Percentiles rank a stretch among this genome's conserved stretches.
These are phyloP conservation scores for Rhododendron vialii DNA, from an alignment of 148 eudicot species.

Conservation along the genomic window DNA sequence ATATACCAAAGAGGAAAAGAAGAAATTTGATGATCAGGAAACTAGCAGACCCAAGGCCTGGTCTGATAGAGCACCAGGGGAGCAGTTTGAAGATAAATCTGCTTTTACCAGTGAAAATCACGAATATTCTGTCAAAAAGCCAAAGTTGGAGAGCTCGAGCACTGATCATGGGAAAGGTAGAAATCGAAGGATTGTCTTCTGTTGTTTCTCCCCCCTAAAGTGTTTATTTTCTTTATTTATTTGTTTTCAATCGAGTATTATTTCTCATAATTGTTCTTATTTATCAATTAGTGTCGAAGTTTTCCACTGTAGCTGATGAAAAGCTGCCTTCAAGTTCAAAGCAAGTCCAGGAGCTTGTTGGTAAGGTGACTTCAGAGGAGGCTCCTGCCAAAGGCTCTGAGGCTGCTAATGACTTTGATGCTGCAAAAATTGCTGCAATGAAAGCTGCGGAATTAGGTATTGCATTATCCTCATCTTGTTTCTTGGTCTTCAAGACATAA, in stretches of 20 bases:
- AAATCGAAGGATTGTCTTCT: slow-evolving; percentile 9
- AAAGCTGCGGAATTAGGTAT: slow-evolving; percentile 92
- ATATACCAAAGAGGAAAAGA: slow-evolving; percentile 34
- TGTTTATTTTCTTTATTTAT: background rate
- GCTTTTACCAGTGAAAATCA: slow-evolving; percentile 21
- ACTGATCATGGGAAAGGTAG: slow-evolving; percentile 34
- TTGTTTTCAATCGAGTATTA: background rate
- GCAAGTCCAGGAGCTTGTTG: slow-evolving; percentile 29
- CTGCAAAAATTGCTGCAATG: slow-evolving; percentile 90
- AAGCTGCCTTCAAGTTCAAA: slow-evolving; percentile 33
- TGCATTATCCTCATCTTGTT: background rate
- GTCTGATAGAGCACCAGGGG: slow-evolving; percentile 23
- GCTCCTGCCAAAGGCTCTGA: slow-evolving; percentile 43
- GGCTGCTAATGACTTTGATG: slow-evolving; percentile 50
- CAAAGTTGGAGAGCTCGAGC: slow-evolving; percentile 38
- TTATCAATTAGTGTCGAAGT: slow-evolving; percentile 13
- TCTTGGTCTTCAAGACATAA: background rate
- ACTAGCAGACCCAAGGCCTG: slow-evolving; percentile 28
- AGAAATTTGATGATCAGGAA: slow-evolving; percentile 33
- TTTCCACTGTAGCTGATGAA: slow-evolving; percentile 30
- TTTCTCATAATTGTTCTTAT: slow-evolving; percentile 10
- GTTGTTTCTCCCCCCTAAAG: background rate
- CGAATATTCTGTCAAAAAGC: slow-evolving; percentile 48
- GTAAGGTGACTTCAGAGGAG: slow-evolving; percentile 39
- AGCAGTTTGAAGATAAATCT: slow-evolving; percentile 26